phyloP scores from a whole-genome alignment of 164 flowering plant species.

The Warburgia ugandensis region DNA sequence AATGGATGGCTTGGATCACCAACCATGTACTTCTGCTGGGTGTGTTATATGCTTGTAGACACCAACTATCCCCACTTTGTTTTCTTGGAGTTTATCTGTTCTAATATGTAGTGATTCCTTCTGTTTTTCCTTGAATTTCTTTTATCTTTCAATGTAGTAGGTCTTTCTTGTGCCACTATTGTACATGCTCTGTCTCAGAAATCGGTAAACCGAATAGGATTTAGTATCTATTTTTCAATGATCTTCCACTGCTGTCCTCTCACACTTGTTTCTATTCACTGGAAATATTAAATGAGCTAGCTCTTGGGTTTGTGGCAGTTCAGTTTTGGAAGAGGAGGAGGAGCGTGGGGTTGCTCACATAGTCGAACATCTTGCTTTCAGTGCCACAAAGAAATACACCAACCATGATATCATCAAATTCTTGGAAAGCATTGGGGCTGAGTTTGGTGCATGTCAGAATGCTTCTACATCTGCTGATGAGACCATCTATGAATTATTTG shows the following conservation, averaged over 20 bases:
- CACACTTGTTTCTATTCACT: background rate
- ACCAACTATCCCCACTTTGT: too few species aligned
- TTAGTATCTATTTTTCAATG: background rate
- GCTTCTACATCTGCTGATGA: slow-evolving; percentile 92
- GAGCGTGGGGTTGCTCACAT: slow-evolving; percentile 98
- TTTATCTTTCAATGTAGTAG: too few species aligned
- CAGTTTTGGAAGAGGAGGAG: slow-evolving; percentile 95
- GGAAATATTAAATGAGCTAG: slow-evolving; percentile 1
- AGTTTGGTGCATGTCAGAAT: slow-evolving; percentile 98
- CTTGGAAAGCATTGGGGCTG: slow-evolving; percentile 93
- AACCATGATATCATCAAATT: slow-evolving; percentile 89
- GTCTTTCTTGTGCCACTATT: too few species aligned
- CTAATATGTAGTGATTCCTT: too few species aligned
- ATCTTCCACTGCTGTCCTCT: background rate
- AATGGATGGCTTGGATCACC: too few species aligned
- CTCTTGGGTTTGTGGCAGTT: slow-evolving; percentile 51
- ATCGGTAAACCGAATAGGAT: background rate
- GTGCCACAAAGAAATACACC: slow-evolving; percentile 81
- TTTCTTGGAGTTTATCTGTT: too few species aligned
- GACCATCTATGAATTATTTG: slow-evolving; percentile 87
- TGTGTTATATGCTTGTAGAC: too few species aligned
- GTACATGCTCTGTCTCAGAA: background rate
- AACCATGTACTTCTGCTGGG: too few species aligned
- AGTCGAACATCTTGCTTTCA: slow-evolving; percentile 95
- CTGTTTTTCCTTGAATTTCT: too few species aligned